These are phyloP conservation scores for Bryoglossum gracile DNA, from an alignment of 495 filamentous ascomycete genomes.

Conservation along the genomic window DNA sequence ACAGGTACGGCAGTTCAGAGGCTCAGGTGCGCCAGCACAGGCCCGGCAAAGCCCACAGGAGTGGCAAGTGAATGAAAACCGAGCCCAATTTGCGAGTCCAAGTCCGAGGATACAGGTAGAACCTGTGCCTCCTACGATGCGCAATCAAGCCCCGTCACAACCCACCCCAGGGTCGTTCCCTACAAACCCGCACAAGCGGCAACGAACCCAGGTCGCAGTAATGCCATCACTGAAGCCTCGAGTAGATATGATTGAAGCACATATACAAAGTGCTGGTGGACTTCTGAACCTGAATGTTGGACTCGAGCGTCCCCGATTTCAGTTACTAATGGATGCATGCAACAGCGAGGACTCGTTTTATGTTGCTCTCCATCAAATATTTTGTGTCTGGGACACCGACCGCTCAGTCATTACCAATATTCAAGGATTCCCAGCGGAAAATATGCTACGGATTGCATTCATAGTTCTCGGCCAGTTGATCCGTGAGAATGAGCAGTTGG, in stretches of 20 bases:
- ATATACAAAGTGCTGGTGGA: conserved; percentile 14
- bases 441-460: conserved; percentile 27
- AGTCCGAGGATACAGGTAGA: not conserved
- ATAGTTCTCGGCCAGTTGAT: conserved; percentile 26
- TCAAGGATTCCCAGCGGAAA: conserved; percentile 11
- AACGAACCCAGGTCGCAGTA: conserved; percentile 8
- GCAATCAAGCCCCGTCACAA: conserved; percentile 3
- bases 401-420: conserved; percentile 4
- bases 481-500: conserved; percentile 23
- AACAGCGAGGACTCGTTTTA: conserved; percentile 51
- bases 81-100: not conserved
- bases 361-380: conserved; percentile 61
- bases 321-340: conserved; percentile 52
- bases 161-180: not conserved
- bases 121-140: not conserved
- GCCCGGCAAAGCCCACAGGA: not conserved
- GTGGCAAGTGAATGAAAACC: not conserved
- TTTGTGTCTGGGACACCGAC: conserved; percentile 40
- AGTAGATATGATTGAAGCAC: conserved; percentile 19
- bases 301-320: conserved; percentile 45
- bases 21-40: not conserved
- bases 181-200: conserved; percentile 10
- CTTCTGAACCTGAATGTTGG: conserved; percentile 16
- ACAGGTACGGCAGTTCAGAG: not conserved
- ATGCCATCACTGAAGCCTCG: conserved; percentile 20